phyloP scores from a whole-genome alignment of 345 rosid genomes.

The Linum usitatissimum region DNA sequence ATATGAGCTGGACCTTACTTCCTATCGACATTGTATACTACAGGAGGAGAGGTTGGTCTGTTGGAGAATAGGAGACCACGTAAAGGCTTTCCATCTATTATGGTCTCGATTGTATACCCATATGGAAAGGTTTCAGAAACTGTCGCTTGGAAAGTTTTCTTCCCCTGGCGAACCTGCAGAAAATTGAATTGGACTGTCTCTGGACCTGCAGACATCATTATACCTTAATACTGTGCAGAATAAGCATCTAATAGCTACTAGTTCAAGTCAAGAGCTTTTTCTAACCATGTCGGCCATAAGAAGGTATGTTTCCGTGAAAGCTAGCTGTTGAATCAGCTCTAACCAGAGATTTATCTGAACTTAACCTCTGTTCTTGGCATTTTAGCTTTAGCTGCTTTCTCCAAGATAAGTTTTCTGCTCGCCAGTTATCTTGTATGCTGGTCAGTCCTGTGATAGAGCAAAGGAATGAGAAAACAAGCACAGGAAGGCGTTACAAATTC shows the following conservation, averaged over 20 bases:
- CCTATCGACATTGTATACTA: slow-evolving; percentile 26
- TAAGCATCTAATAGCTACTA: too few species aligned
- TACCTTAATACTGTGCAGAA: not conserved
- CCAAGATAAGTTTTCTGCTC: slow-evolving; percentile 60
- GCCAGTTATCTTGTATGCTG: slow-evolving; percentile 37
- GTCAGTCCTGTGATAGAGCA: slow-evolving; percentile 41
- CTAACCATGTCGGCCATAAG: slow-evolving; percentile 42
- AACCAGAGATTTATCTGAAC: slow-evolving; percentile 44
- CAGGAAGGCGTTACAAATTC: not conserved
- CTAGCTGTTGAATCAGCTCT: slow-evolving; percentile 35
- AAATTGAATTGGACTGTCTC: slow-evolving; percentile 32
- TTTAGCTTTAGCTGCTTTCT: slow-evolving; percentile 88
- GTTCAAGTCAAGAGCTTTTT: not conserved
- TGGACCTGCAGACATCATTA: slow-evolving; percentile 36
- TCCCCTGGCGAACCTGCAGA: slow-evolving; percentile 40
- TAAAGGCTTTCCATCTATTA: slow-evolving; percentile 74
- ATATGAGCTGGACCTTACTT: slow-evolving; percentile 30
- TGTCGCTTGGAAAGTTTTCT: slow-evolving; percentile 70
- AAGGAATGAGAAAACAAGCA: slow-evolving; percentile 8
- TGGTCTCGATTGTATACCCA: slow-evolving; percentile 78
- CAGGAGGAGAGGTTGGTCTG: slow-evolving; percentile 34
- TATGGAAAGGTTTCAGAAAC: slow-evolving; percentile 59
- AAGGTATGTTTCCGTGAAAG: slow-evolving; percentile 35
- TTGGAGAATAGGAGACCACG: slow-evolving; percentile 73
- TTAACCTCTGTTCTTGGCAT: slow-evolving; percentile 68